Base-by-base conservation (phyloP, 129 eudicot genomes). In the Helianthus tuberosus region DNA sequence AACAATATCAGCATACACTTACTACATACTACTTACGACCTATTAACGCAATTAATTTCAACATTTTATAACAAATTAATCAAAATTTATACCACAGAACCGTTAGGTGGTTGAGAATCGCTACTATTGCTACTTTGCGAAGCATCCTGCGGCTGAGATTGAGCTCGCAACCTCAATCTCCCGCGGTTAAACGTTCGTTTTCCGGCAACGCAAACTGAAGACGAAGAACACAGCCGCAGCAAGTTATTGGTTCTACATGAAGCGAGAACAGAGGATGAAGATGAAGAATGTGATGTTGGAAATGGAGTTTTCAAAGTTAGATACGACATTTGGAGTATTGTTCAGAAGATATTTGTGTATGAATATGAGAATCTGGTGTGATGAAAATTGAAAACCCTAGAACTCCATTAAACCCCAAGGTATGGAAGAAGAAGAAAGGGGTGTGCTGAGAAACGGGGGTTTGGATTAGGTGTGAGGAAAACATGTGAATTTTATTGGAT, bases 31-130 rank as follows among this genome's bases (percentile, higher is more conserved):
- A 16, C 27, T 44, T 20, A 49, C 49, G 16, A 39, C 11, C 62
- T 76, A 68, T 29, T 29, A 54, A 47, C 52, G 16, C 29, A 47
- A n/a, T 39, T 4, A 32, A 54, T 13, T 23, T 43, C 64, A 20
- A 35, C 52, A 25, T 62, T n/a, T 20, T 10, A 20, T 62, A 51
- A 29, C 0, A 63, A 63, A 9, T 50, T 25, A 39, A n/a, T 51
- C 11, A 13, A 70, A 5, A 20, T n/a, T n/a, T 3, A 17, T 88
- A 94, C 98, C 96, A 84, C 66, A 4, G 91, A 80, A 57, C 88
- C 98, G 51, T 90, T 94, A 11, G 93, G 80, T 68, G 84, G 77
- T 65, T 86, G 87, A 15, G 94, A 79, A 64, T 92, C 91, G 63
- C 77, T 66, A 54, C 68, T 52, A 44, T 46, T 65, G 46, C 36